A percentile compares a stretch with the other conserved stretches of the same genome.
Conservation (phyloP, 805 yeast species). For the Pichia gijzeniarum region DNA sequence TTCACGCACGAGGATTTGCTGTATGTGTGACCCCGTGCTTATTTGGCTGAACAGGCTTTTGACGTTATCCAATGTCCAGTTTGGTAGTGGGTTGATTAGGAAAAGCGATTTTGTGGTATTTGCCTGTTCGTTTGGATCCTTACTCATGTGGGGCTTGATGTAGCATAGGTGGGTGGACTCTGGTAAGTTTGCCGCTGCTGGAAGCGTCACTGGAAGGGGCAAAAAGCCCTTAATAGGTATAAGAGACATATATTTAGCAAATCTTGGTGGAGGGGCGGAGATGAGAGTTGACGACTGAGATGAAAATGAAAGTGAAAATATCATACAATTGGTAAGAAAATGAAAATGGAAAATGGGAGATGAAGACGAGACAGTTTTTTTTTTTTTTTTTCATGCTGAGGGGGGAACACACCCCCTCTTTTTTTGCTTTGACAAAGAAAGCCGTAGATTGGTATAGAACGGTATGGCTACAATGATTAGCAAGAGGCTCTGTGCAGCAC, state of each 20-base stretch:
- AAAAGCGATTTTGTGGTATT: conserved; percentile 56
- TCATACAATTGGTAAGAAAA: too few relatives aligned
- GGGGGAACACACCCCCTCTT: too few relatives aligned
- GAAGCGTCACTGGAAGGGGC: conserved; percentile 42
- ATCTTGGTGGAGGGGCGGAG: not conserved
- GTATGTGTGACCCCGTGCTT: conserved; percentile 61
- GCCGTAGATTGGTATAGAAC: too few relatives aligned
- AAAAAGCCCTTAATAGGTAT: conserved; percentile 52
- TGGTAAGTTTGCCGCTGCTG: conserved; percentile 22
- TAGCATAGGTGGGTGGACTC: conserved; percentile 47
- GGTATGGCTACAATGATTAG: not conserved
- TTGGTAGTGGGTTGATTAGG: conserved; percentile 67
- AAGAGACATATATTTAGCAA: not conserved
- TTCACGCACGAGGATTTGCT: conserved; percentile 31
- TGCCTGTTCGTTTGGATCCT: conserved; percentile 30
- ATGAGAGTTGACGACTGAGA: too few relatives aligned
- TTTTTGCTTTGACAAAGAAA: too few relatives aligned
- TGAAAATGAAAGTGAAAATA: too few relatives aligned
- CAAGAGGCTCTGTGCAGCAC: conserved; percentile 51
- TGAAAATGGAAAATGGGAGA: too few relatives aligned
- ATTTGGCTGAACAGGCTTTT: conserved; percentile 52
- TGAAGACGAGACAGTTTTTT: too few relatives aligned
- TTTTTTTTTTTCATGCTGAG: too few relatives aligned
- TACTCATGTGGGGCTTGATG: conserved; percentile 55
- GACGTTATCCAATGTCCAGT: conserved; percentile 45